Conservation (phyloP, 495 filamentous ascomycete species). For the Astrothelium subdiscretum region DNA sequence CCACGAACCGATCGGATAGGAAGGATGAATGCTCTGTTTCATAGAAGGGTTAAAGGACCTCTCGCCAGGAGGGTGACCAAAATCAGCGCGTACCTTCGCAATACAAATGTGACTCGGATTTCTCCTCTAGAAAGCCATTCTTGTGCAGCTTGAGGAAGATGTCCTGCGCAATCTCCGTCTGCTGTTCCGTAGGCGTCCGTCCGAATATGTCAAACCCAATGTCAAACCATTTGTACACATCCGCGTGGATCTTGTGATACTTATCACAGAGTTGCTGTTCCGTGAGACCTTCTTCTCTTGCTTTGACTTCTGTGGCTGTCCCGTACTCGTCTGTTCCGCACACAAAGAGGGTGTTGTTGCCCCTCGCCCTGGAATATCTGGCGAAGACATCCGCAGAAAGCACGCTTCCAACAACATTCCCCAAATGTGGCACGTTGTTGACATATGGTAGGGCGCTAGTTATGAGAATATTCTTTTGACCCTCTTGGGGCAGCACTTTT, state of each 20-base stretch:
- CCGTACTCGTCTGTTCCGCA: constrained; percentile 45
- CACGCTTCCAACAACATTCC: constrained; percentile 86
- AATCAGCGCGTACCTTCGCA: constrained; percentile 41
- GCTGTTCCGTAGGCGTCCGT: constrained; percentile 65
- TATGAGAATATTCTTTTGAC: constrained; percentile 41
- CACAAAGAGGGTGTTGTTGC: constrained; percentile 51
- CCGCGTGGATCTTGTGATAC: constrained; percentile 72
- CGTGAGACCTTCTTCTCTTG: constrained; percentile 53
- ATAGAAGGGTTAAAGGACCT: background rate
- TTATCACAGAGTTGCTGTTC: constrained; percentile 71
- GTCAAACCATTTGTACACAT: constrained; percentile 80
- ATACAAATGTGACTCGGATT: constrained; percentile 67
- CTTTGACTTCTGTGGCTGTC: constrained; percentile 80
- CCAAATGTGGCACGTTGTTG: constrained; percentile 92
- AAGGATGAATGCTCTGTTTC: constrained; percentile 57
- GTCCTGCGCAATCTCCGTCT: constrained; percentile 77
- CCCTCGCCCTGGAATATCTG: constrained; percentile 63
- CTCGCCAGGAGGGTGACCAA: background rate
- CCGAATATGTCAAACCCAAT: constrained; percentile 80
- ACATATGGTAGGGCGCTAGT: constrained; percentile 55
- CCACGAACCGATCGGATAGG: constrained; percentile 86
- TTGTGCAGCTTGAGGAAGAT: constrained; percentile 68
- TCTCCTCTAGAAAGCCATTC: constrained; percentile 75
- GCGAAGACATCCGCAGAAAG: constrained; percentile 70
- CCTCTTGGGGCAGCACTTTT: constrained; percentile 35